Conservation (phyloP, 371 early-diverging fungal species). For the Nematocida parisii region DNA sequence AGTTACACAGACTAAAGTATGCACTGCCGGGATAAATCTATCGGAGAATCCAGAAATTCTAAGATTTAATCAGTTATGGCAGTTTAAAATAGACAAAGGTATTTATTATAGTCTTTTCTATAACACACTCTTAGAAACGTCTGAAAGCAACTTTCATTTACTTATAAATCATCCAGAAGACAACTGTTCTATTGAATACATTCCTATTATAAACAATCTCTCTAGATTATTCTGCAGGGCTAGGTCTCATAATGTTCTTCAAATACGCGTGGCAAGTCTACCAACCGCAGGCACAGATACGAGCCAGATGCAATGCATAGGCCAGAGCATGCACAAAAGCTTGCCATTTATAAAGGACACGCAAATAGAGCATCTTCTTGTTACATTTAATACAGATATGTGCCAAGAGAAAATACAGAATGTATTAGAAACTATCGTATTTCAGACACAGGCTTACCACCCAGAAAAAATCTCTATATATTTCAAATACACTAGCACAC, state of each 20-base stretch:
- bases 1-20: not conserved
- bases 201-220: constrained; percentile 3
- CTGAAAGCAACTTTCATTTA: not conserved
- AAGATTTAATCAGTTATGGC: not conserved
- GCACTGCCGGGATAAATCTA: no score
- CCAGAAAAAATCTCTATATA: constrained; percentile 6
- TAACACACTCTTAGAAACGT: not conserved
- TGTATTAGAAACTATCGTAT: not conserved
- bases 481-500: not conserved
- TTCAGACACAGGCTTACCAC: not conserved
- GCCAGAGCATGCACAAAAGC: not conserved
- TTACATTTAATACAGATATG: constrained; percentile 7
- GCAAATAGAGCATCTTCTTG: not conserved
- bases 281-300: not conserved
- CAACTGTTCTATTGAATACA: not conserved
- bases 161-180: constrained; percentile 1
- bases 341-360: not conserved
- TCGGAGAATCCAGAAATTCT: not conserved
- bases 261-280: not conserved
- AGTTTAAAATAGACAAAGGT: not conserved
- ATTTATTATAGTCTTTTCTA: not conserved
- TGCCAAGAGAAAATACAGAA: not conserved
- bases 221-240: not conserved
- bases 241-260: not conserved
- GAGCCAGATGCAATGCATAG: not conserved